Conservation (phyloP, 2,329 filamentous ascomycete genomes). For the Lasiodiplodia theobromae region DNA sequence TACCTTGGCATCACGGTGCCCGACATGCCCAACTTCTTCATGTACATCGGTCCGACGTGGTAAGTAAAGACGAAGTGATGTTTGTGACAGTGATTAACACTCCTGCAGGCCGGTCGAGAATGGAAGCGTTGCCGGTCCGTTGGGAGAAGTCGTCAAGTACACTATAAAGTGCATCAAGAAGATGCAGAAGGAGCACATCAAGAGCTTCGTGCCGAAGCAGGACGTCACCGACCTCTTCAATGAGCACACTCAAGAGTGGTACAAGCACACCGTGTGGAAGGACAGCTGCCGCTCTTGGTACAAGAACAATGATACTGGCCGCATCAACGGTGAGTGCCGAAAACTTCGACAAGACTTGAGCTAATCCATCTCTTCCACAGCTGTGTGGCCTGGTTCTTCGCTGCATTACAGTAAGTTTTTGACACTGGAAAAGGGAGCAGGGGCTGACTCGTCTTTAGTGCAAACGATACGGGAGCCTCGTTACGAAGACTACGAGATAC, state of each 20-base stretch:
- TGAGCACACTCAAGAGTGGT: conserved; percentile 54
- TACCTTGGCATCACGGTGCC: conserved; percentile 53
- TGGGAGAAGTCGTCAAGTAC: conserved; percentile 50
- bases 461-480: conserved; percentile 48
- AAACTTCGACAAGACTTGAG: neutral
- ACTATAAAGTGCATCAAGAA: conserved; percentile 53
- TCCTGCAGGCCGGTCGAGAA: conserved; percentile 53
- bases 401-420: conserved; percentile 53
- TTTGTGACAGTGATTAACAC: neutral
- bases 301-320: conserved; percentile 50
- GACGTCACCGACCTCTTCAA: conserved; percentile 54
- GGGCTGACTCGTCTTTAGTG: conserved; percentile 22
- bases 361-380: conserved; percentile 33
- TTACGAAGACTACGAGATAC: conserved; percentile 55
- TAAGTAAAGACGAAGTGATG: conserved; percentile 26
- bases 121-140: conserved; percentile 52
- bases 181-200: conserved; percentile 56
- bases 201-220: conserved; percentile 50
- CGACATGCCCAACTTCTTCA: conserved; percentile 53
- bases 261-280: conserved; percentile 59
- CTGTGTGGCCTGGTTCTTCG: conserved; percentile 59
- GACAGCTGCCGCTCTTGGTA: conserved; percentile 55
- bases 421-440: too few relatives aligned
- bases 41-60: conserved; percentile 50
- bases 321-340: conserved; percentile 39